Evolutionary conservation across 371 early-diverging fungal species (phyloP), one percentile per base, ranked within the genome.

Genomic region (Nematocida parisii): DNA sequence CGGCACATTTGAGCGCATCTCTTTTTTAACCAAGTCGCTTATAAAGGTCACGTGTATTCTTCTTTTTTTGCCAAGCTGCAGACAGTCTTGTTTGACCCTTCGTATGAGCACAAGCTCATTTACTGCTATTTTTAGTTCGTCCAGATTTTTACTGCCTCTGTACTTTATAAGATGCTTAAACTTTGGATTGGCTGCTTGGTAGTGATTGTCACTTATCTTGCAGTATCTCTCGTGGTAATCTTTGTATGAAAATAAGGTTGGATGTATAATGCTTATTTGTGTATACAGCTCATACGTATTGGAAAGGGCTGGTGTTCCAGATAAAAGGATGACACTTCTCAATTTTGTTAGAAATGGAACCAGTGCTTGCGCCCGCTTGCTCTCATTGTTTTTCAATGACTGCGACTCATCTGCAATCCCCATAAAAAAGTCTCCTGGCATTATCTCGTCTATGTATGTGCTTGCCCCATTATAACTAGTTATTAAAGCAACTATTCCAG

Each of bases 201-300:
- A 44, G 33, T 67, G 74, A 33, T 11, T 61, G 84, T 85, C 83
- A 27, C 75, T 71, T 13, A 84, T 88, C 58, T 86, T 72, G 60
- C 92, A 91, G 83, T 91, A 92, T 6, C 91, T 84, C 27, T 83
- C 77, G 7, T 89, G 88, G 85, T 87, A 92, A 39, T 84, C 74
- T 11, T 64, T 44, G 22, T 87, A 81, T 15, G 62, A 83, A 82
- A 89, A 90, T 2, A 86, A 7, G 2, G 60, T 66, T 33, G 84
- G 84, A 46, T 85, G 68, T 27, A 91, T 64, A 0, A 88, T 85
- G n/a, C 66, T 71, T 20, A 91, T 75, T 61, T 89, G 89, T 7
- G 90, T 80, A 74, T 82, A 91, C 5, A 92, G 83, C 66, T 91
- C 91, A 0, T 88, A 56, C 3, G 92, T 91, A 58, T 89, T 85